Conservation (phyloP, 345 rosid species). For the Heritiera fomes region DNA sequence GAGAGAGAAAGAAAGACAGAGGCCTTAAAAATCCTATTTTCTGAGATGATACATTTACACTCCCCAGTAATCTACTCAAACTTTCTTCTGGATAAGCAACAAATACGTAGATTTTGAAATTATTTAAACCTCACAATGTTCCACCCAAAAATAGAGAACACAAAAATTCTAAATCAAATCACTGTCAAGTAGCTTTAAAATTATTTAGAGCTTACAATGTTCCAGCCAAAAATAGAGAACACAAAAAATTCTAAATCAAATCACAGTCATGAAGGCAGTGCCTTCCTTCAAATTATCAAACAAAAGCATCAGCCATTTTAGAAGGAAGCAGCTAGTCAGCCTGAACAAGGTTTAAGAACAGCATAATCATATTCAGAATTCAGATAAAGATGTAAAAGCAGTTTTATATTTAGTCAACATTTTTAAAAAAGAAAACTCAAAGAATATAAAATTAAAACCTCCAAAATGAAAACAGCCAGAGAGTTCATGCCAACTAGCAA, state of each 20-base stretch:
- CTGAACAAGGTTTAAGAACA: not conserved
- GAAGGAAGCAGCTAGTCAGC: not conserved
- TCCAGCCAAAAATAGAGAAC: not conserved
- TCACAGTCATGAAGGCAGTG: not conserved
- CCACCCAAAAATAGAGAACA: not conserved
- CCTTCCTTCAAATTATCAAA: not conserved
- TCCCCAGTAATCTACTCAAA: not conserved
- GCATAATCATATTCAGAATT: not conserved
- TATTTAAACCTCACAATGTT: not conserved
- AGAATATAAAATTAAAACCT: not conserved
- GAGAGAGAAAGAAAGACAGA: not conserved
- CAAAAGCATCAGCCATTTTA: not conserved
- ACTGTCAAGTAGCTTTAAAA: not conserved
- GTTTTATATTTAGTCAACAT: not conserved
- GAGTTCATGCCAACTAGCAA: constrained; percentile 1
- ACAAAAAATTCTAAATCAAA: not conserved
- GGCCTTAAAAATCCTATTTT: not conserved
- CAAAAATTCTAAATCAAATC: not conserved
- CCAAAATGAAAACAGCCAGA: not conserved
- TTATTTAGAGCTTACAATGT: not conserved
- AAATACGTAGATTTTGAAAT: not conserved
- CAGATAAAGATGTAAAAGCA: constrained; percentile 3
- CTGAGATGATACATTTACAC: not conserved
- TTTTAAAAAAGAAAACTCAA: not conserved
- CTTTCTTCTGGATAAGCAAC: not conserved